Conservation (phyloP, 2,329 filamentous ascomycete genomes). For the Fusarium hostae region DNA sequence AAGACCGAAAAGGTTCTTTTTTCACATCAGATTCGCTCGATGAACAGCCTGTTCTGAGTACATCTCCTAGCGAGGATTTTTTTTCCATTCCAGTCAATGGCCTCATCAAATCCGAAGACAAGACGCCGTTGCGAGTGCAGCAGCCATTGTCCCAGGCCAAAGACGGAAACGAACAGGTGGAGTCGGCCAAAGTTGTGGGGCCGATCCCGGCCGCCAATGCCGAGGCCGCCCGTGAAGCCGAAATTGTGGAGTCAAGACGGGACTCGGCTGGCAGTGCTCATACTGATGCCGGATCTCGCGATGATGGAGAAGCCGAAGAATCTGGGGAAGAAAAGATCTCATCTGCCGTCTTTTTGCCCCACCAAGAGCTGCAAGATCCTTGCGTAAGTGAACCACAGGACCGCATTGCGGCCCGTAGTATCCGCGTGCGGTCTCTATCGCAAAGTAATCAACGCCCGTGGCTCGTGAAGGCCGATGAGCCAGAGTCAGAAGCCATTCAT, state of each 20-base stretch:
- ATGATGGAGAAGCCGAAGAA: slow-evolving; percentile 57
- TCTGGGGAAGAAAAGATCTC: slow-evolving; percentile 87
- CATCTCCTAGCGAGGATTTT: slow-evolving; percentile 42
- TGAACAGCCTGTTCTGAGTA: slow-evolving; percentile 30
- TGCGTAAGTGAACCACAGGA: slow-evolving; percentile 47
- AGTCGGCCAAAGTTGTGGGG: slow-evolving; percentile 39
- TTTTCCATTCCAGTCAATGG: slow-evolving; percentile 37
- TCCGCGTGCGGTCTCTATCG: slow-evolving; percentile 57
- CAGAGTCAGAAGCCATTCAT: slow-evolving; percentile 49
- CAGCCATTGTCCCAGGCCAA: slow-evolving; percentile 24
- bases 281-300: slow-evolving; percentile 51
- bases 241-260: slow-evolving; percentile 48
- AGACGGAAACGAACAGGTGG: slow-evolving; percentile 40
- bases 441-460: slow-evolving; percentile 59
- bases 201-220: slow-evolving; percentile 36
- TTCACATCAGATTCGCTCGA: slow-evolving; percentile 20
- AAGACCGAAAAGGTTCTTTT: slow-evolving; percentile 22
- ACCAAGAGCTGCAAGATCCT: slow-evolving; percentile 65
- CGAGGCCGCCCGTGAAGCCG: slow-evolving; percentile 40
- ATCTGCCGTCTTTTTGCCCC: slow-evolving; percentile 85
- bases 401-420: slow-evolving; percentile 57
- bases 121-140: slow-evolving; percentile 30
- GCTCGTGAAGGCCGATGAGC: slow-evolving; percentile 69
- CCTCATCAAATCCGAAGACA: slow-evolving; percentile 7
- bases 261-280: slow-evolving; percentile 53